Evolutionary conservation across 2,329 filamentous ascomycete genomes (phyloP), one percentile per base, ranked within the genome.

Genomic region (Fusarium denticulatum): DNA sequence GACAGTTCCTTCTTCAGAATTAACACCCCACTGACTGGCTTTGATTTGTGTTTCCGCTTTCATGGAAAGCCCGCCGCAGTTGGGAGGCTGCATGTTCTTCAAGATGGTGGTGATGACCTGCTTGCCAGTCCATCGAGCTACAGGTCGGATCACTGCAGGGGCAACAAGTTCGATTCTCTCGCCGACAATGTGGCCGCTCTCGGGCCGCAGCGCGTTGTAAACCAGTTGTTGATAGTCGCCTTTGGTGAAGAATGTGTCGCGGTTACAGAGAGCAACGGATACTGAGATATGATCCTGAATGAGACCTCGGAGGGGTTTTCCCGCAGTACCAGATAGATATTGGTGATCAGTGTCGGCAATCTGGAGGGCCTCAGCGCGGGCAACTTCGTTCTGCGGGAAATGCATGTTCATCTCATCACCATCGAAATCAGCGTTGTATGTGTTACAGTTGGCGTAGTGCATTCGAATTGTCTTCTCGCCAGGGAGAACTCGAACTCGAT

Each of bases 391-490:
- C 78, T 99, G 96, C 3, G 96, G 96, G 79, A 99, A 98, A 83
- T 99, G 96, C 95, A 99, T 97, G 82, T 99, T 99, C 96, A 99
- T 99, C 83, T 99, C 96, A 81, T 99, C 96, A 82, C 96, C 96
- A 79, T 99, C 97, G 80, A 99, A 99, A 87, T 99, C 96, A 37
- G 96, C 96, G 78, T 99, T 99, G 87, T 99, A 99, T 1, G 96
- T 98, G 80, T 99, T 99, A 82, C 96, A 98, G 82, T 99, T 99
- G 78, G 96, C 96, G 84, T 99, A 99, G 85, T 99, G 96, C 96
- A 99, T 98, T 75, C 96, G 95, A 81, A 99, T 95, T 0, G 96
- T 98, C 84, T 97, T 97, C 82, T 99, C 97, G 40, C 95, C 95
- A 1, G 94, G 94, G 24, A 99, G 85, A 11, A 99, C 96, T 68